A percentile compares a stretch with the other conserved stretches of the same genome.
These are phyloP conservation scores for Daucus carota DNA, from an alignment of 129 eudicot species.

Conservation along the genomic window DH1_v3.0 NC_030386.2:40534501-40535000, in stretches of 20 bases:
- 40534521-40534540: slow-evolving; percentile 92
- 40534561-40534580: slow-evolving; percentile 75
- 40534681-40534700: neutral
- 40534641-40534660: slow-evolving; percentile 78
- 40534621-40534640: slow-evolving; percentile 75
- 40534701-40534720: slow-evolving; percentile 11
- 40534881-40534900: neutral
- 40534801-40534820: slow-evolving; percentile 44
- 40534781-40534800: slow-evolving; percentile 56
- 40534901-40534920: neutral
- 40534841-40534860: neutral
- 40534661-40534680: slow-evolving; percentile 39
- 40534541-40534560: slow-evolving; percentile 59
- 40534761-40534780: slow-evolving; percentile 74
- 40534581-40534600: slow-evolving; percentile 74
- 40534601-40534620: slow-evolving; percentile 66
- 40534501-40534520: slow-evolving; percentile 4
- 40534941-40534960: slow-evolving; percentile 87
- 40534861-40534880: neutral
- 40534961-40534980: slow-evolving; percentile 95
- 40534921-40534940: slow-evolving; percentile 38
- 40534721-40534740: slow-evolving; percentile 17
- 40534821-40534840: slow-evolving; percentile 6
- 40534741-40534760: slow-evolving; percentile 17
- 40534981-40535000: slow-evolving; percentile 98